A percentile compares a stretch with the other conserved stretches of the same genome.
These are phyloP conservation scores for Ustilago curta DNA, from an alignment of 1,284 basidiomycete genomes.

Conservation along the genomic window DNA sequence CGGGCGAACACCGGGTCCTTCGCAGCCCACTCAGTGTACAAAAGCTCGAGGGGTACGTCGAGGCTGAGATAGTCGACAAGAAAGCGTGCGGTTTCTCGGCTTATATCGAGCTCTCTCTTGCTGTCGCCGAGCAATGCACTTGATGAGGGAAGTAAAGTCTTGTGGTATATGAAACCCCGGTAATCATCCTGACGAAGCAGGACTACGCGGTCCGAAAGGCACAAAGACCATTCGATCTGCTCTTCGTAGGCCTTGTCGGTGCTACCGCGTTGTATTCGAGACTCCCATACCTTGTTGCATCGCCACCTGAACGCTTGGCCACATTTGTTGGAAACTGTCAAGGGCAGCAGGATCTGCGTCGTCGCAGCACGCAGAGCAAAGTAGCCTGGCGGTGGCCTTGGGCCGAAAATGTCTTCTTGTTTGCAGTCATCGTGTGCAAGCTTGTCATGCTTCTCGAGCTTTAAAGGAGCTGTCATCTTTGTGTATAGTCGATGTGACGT, in stretches of 20 bases:
- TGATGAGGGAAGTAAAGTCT: conserved; percentile 44
- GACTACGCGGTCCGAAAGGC: conserved; percentile 65
- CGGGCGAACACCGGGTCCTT: conserved; percentile 81
- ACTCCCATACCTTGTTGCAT: conserved; percentile 52
- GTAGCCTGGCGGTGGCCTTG: conserved; percentile 53
- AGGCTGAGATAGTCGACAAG: conserved; percentile 91
- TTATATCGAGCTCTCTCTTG: background rate
- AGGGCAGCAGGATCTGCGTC: conserved; percentile 57
- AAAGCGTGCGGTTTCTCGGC: conserved; percentile 76
- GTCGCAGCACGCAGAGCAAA: conserved; percentile 28
- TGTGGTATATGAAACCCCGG: conserved; percentile 57
- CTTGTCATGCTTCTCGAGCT: conserved; percentile 15
- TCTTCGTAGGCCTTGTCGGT: conserved; percentile 13
- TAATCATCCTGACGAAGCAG: conserved; percentile 62
- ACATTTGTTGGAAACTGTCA: conserved; percentile 66
- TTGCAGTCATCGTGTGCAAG: conserved; percentile 16
- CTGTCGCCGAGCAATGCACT: background rate
- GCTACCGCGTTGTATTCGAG: background rate
- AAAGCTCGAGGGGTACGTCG: conserved; percentile 77
- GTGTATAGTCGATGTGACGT: background rate
- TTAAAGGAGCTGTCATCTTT: conserved; percentile 2
- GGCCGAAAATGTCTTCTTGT: conserved; percentile 34
- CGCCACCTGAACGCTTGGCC: conserved; percentile 68
- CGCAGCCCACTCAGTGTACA: conserved; percentile 82
- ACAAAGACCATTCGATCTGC: conserved; percentile 65